A percentile compares a stretch with the other conserved stretches of the same genome.
These are phyloP conservation scores for Trichophyton rubrum DNA, from an alignment of 2,329 filamentous ascomycete genomes.

Conservation along the genomic window DNA sequence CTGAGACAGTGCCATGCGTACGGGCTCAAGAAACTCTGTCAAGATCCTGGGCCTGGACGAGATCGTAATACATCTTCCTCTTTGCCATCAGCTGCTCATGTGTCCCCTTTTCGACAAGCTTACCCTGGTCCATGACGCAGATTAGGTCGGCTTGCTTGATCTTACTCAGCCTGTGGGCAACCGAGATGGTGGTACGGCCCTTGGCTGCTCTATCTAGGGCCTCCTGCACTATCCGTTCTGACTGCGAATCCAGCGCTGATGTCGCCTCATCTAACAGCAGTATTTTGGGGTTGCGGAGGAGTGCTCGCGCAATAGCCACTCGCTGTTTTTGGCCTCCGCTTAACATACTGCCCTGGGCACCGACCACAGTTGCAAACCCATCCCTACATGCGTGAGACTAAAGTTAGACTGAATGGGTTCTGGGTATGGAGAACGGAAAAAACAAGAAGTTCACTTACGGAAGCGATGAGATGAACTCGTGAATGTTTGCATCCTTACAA, in stretches of 20 bases:
- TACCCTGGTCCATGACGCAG: slow-evolving; percentile 2
- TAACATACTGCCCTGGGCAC: background rate
- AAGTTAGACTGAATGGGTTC: background rate
- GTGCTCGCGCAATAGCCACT: slow-evolving; percentile 1
- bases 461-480: slow-evolving; percentile 71
- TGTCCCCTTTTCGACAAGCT: background rate
- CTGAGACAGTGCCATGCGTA: background rate
- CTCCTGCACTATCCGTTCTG: background rate
- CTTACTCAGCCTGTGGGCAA: background rate
- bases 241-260: background rate
- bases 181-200: background rate
- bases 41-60: background rate
- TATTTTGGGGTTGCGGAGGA: background rate
- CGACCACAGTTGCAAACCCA: background rate
- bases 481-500: slow-evolving; percentile 82
- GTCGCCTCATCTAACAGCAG: slow-evolving; percentile 1
- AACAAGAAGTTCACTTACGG: slow-evolving; percentile 39
- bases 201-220: background rate
- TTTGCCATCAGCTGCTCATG: background rate
- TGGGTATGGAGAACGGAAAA: background rate
- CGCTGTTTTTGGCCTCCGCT: slow-evolving; percentile 3
- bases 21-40: background rate
- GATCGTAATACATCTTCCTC: background rate
- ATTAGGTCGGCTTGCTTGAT: background rate
- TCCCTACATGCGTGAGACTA: background rate